Conservation (phyloP, 768 basidiomycete species). For the Pleurotus tuoliensis region DNA sequence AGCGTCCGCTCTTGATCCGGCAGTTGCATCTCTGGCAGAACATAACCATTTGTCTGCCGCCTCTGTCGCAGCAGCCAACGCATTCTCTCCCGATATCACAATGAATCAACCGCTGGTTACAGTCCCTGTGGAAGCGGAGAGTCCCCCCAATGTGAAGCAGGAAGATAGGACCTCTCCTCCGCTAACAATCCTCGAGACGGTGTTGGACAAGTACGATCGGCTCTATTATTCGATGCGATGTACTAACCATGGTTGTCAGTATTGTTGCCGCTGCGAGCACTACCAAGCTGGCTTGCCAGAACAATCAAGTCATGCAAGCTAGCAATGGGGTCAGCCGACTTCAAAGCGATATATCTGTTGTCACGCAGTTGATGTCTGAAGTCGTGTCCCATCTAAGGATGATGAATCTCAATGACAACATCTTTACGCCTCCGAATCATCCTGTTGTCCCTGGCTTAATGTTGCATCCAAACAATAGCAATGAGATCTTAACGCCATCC, state of each 20-base stretch:
- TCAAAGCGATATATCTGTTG: slow-evolving; percentile 8
- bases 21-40: slow-evolving; percentile 20
- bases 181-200: background rate
- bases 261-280: slow-evolving; percentile 6
- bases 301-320: slow-evolving; percentile 7
- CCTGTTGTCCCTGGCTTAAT: background rate
- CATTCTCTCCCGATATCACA: slow-evolving; percentile 16
- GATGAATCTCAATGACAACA: background rate
- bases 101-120: slow-evolving; percentile 11
- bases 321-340: slow-evolving; percentile 5
- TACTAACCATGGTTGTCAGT: slow-evolving; percentile 1
- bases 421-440: background rate
- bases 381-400: background rate
- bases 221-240: background rate
- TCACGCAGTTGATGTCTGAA: slow-evolving; percentile 5
- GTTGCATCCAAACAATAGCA: background rate
- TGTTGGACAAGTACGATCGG: slow-evolving; percentile 3
- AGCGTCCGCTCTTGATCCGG: slow-evolving; percentile 40
- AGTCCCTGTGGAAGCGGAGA: slow-evolving; percentile 22
- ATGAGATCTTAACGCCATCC: background rate
- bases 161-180: slow-evolving; percentile 4
- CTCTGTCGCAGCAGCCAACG: slow-evolving; percentile 27
- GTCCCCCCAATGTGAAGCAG: slow-evolving; percentile 7
- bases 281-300: slow-evolving; percentile 1
- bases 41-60: slow-evolving; percentile 25